A percentile compares a stretch with the other conserved stretches of the same genome.
phyloP scores from a whole-genome alignment of 164 flowering plant genomes.

The Stephania cephalantha region DNA sequence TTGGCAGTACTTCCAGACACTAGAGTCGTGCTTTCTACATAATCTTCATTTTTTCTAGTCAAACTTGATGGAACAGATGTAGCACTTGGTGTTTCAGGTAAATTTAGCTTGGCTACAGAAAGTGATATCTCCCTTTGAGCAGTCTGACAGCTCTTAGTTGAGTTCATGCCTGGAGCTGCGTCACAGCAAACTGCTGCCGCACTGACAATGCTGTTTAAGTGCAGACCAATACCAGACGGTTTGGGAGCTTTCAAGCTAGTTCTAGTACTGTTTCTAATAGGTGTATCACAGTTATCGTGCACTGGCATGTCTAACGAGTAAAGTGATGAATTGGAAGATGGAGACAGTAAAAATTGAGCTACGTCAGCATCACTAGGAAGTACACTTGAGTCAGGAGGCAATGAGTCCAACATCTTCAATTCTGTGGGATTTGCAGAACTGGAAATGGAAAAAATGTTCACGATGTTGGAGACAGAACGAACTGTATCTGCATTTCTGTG shows the following conservation, averaged over 20 bases:
- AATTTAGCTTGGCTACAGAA: conserved; percentile 9
- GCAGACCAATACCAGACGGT: conserved; percentile 63
- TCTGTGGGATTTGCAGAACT: conserved; percentile 17
- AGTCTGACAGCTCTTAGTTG: conserved; percentile 11
- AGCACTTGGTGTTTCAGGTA: conserved; percentile 18
- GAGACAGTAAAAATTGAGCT: conserved; percentile 15
- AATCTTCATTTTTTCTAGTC: conserved; percentile 14
- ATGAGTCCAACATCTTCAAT: conserved; percentile 13
- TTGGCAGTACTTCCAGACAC: conserved; percentile 16
- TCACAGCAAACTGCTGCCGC: conserved; percentile 21
- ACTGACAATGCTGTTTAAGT: conserved; percentile 50
- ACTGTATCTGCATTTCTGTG: neutral
- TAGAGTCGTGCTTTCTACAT: conserved; percentile 16
- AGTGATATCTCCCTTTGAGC: conserved; percentile 15
- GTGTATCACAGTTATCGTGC: conserved; percentile 9
- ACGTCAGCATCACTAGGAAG: conserved; percentile 13
- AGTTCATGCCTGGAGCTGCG: conserved; percentile 18
- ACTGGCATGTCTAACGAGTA: conserved; percentile 5
- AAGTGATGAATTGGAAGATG: conserved; percentile 12
- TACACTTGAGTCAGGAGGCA: conserved; percentile 15
- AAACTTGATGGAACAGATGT: conserved; percentile 12
- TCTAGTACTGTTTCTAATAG: conserved; percentile 18
- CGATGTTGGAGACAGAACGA: neutral
- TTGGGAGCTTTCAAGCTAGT: conserved; percentile 24
- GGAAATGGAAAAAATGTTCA: conserved; percentile 7